Percentiles rank a stretch among this genome's conserved stretches.
These are phyloP conservation scores for Phlebiopsis flavidoalba DNA, from an alignment of 768 basidiomycete species.

Conservation along the genomic window DNA sequence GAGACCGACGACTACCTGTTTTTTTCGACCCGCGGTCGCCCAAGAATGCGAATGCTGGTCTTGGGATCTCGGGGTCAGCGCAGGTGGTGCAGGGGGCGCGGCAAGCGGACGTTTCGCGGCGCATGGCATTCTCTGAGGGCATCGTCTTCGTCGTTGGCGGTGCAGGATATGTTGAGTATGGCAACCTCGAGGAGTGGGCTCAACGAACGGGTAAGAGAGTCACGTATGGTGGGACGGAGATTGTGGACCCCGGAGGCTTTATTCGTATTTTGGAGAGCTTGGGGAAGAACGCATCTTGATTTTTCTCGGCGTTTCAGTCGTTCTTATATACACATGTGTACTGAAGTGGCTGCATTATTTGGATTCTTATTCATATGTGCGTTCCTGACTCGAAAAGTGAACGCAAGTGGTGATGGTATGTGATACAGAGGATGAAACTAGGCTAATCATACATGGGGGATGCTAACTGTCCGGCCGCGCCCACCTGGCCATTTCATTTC, in stretches of 20 bases:
- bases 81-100: slow-evolving; percentile 23
- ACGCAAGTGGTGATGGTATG: neutral
- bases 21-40: slow-evolving; percentile 89
- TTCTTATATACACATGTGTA: neutral
- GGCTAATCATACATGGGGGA: neutral
- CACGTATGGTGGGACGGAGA: slow-evolving; percentile 95
- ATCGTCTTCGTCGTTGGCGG: slow-evolving; percentile 95
- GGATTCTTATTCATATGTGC: neutral
- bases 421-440: slow-evolving; percentile 3
- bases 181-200: slow-evolving; percentile 94
- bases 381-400: neutral
- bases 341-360: neutral
- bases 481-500: slow-evolving; percentile 27
- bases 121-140: slow-evolving; percentile 83
- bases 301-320: neutral
- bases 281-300: slow-evolving; percentile 34
- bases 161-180: slow-evolving; percentile 95
- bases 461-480: neutral
- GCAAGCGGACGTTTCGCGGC: slow-evolving; percentile 35
- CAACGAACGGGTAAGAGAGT: slow-evolving; percentile 74
- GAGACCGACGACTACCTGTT: slow-evolving; percentile 95
- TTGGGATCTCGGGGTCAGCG: slow-evolving; percentile 40
- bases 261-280: slow-evolving; percentile 63
- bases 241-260: slow-evolving; percentile 85
- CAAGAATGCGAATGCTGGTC: slow-evolving; percentile 40